A percentile compares a stretch with the other conserved stretches of the same genome.
Evolutionary conservation across 2,329 filamentous ascomycete genomes (phyloP).

Genomic region (Westerdykella aurantiaca): DNA sequence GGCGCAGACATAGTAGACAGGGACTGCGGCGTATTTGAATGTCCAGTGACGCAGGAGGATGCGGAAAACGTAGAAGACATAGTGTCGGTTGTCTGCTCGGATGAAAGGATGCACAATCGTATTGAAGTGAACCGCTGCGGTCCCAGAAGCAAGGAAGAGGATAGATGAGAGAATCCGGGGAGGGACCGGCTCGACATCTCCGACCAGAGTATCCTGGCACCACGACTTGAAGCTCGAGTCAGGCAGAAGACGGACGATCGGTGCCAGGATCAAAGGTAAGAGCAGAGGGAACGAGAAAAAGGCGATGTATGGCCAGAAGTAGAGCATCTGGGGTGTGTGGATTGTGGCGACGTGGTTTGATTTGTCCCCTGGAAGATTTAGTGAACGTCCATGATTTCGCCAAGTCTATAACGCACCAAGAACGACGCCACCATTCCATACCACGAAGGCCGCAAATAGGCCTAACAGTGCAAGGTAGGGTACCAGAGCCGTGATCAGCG

Average conservation of each 20-base stretch:
- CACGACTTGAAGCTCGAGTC: constrained; percentile 6
- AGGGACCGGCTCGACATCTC: neutral
- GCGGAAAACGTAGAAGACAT: constrained; percentile 94
- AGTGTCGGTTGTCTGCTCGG: constrained; percentile 92
- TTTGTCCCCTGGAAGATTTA: constrained; percentile 65
- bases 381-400: neutral
- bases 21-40: constrained; percentile 61
- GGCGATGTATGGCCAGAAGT: constrained; percentile 82
- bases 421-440: constrained; percentile 87
- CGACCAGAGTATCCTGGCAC: constrained; percentile 7
- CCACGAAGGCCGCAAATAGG: constrained; percentile 68
- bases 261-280: constrained; percentile 48
- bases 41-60: constrained; percentile 61
- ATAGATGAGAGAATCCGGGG: constrained; percentile 22
- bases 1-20: constrained; percentile 64
- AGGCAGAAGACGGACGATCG: constrained; percentile 24
- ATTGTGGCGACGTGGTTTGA: constrained; percentile 86
- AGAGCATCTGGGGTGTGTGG: constrained; percentile 87
- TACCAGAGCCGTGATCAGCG: constrained; percentile 36
- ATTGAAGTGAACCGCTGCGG: constrained; percentile 64
- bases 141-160: constrained; percentile 36
- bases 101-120: constrained; percentile 95
- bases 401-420: constrained; percentile 55
- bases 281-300: constrained; percentile 87
- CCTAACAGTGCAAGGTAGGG: constrained; percentile 58